Percentiles rank a stretch among this genome's conserved stretches.
Conservation (phyloP, 768 basidiomycete species). For the Pleurotus cornucopiae region DNA sequence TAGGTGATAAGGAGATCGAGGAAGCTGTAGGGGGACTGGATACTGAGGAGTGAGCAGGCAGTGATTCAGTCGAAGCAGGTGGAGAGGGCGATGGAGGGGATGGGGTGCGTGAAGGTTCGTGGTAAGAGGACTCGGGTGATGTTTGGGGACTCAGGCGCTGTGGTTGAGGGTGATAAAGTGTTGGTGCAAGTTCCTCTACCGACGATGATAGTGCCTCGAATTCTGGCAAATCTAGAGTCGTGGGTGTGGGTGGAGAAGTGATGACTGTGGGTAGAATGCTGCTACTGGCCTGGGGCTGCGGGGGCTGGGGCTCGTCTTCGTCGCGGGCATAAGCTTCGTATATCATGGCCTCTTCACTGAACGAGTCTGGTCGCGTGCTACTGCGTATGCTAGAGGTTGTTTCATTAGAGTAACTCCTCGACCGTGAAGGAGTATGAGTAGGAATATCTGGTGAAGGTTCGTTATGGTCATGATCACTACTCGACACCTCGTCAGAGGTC, state of each 20-base stretch:
- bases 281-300: background rate
- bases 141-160: slow-evolving; percentile 46
- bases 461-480: slow-evolving; percentile 62
- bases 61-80: slow-evolving; percentile 11
- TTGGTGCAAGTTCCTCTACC: slow-evolving; percentile 31
- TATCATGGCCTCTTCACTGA: slow-evolving; percentile 77
- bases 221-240: slow-evolving; percentile 12
- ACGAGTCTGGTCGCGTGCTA: slow-evolving; percentile 60
- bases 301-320: slow-evolving; percentile 27
- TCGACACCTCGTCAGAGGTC: slow-evolving; percentile 67
- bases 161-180: slow-evolving; percentile 67
- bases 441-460: slow-evolving; percentile 19
- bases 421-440: slow-evolving; percentile 27
- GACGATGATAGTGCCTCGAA: slow-evolving; percentile 28
- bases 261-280: slow-evolving; percentile 19
- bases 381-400: slow-evolving; percentile 20
- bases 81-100: slow-evolving; percentile 18
- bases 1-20: slow-evolving; percentile 25
- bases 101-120: slow-evolving; percentile 20
- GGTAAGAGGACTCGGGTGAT: slow-evolving; percentile 25
- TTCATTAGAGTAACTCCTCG: slow-evolving; percentile 45
- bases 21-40: slow-evolving; percentile 21
- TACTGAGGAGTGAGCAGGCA: slow-evolving; percentile 20
- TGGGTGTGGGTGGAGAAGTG: slow-evolving; percentile 25
- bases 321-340: slow-evolving; percentile 77